phyloP scores from a whole-genome alignment of 768 basidiomycete genomes.

The Suillus clintonianus region DNA sequence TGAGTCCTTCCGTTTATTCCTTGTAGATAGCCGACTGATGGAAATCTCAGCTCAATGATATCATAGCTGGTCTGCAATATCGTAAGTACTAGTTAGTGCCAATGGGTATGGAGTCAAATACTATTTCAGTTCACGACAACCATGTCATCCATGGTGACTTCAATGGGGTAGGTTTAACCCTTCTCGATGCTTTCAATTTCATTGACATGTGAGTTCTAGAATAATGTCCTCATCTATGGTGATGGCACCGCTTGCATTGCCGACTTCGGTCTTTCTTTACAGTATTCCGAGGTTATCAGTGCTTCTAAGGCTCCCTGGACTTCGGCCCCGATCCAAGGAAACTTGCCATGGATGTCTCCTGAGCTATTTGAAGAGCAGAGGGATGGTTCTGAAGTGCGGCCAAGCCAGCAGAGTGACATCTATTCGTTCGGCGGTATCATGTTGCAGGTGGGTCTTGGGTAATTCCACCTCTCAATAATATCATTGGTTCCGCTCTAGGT shows the following conservation, averaged over 20 bases:
- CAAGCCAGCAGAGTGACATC: constrained; percentile 34
- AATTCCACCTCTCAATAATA: constrained; percentile 27
- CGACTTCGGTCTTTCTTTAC: constrained; percentile 46
- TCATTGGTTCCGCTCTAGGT: not conserved
- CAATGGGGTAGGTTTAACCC: constrained; percentile 37
- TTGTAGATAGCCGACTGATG: not conserved
- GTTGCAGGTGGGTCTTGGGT: constrained; percentile 10
- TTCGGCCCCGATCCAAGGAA: constrained; percentile 18
- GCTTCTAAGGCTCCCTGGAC: constrained; percentile 9
- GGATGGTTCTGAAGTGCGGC: not conserved
- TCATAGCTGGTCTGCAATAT: not conserved
- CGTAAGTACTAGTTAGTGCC: not conserved
- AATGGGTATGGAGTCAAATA: not conserved
- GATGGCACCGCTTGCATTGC: constrained; percentile 38
- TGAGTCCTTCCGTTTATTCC: constrained; percentile 2
- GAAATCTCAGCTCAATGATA: not conserved
- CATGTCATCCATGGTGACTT: constrained; percentile 35
- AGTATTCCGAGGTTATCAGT: constrained; percentile 35
- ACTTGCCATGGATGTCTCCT: constrained; percentile 46
- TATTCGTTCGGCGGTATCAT: constrained; percentile 45
- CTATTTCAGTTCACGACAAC: not conserved
- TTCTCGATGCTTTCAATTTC: not conserved
- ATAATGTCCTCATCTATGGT: constrained; percentile 36
- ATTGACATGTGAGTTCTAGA: not conserved
- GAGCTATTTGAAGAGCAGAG: constrained; percentile 29